These are phyloP conservation scores for Russula earlei DNA, from an alignment of 768 basidiomycete genomes.

Conservation along the genomic window DNA sequence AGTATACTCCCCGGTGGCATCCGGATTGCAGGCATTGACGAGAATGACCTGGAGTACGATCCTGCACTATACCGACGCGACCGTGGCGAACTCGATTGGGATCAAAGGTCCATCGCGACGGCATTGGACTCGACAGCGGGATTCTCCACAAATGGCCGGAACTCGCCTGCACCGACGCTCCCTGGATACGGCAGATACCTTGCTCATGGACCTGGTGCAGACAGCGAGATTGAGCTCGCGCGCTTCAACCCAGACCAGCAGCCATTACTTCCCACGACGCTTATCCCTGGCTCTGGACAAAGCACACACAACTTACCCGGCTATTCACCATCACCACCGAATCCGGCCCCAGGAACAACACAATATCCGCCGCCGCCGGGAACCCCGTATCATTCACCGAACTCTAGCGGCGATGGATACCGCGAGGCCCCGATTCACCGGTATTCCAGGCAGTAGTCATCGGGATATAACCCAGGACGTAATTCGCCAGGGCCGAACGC, in stretches of 20 bases:
- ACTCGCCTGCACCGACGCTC: slow-evolving; percentile 32
- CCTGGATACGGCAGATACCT: slow-evolving; percentile 51
- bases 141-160: slow-evolving; percentile 32
- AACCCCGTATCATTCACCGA: slow-evolving; percentile 34
- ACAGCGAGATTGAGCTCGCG: slow-evolving; percentile 44
- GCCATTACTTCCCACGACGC: slow-evolving; percentile 40
- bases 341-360: slow-evolving; percentile 4
- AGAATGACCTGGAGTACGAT: slow-evolving; percentile 76
- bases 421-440: slow-evolving; percentile 59
- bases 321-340: slow-evolving; percentile 22
- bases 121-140: slow-evolving; percentile 28
- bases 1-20: slow-evolving; percentile 69
- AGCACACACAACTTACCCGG: slow-evolving; percentile 3
- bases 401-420: slow-evolving; percentile 28
- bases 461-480: slow-evolving; percentile 18
- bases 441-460: slow-evolving; percentile 23
- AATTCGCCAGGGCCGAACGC: slow-evolving; percentile 7
- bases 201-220: slow-evolving; percentile 21
- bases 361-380: slow-evolving; percentile 35
- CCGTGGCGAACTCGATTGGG: slow-evolving; percentile 84
- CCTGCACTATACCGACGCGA: slow-evolving; percentile 71
- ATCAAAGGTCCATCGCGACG: slow-evolving; percentile 65
- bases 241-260: slow-evolving; percentile 50
- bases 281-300: background rate
- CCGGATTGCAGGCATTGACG: slow-evolving; percentile 72